These are phyloP conservation scores for Pleurotus sapidus DNA, from an alignment of 768 basidiomycete species.

Conservation along the genomic window DNA sequence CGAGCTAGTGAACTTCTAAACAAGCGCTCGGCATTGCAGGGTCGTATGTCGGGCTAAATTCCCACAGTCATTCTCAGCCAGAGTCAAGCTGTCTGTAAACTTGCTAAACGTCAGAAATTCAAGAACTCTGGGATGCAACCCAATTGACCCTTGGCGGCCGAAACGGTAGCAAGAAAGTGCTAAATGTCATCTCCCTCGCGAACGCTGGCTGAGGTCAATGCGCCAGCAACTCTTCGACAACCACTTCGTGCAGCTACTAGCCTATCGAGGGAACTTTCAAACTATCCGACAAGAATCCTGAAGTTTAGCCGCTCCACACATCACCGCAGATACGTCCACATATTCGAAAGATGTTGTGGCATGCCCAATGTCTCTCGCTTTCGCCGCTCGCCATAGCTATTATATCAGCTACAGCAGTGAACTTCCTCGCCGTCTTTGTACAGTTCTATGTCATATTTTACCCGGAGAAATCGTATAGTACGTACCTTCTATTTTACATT, in stretches of 20 bases:
- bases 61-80: background rate
- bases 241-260: background rate
- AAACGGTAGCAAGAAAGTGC: background rate
- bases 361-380: background rate
- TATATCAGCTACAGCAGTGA: background rate
- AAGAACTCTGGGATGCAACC: background rate
- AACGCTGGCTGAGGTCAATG: background rate
- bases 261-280: background rate
- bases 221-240: background rate
- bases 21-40: background rate
- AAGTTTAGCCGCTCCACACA: background rate
- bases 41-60: background rate
- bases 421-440: slow-evolving; percentile 1
- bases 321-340: too few species aligned
- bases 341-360: background rate
- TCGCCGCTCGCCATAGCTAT: background rate
- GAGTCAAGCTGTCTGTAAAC: slow-evolving; percentile 1
- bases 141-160: background rate
- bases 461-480: background rate
- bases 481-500: background rate
- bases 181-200: background rate
- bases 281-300: background rate
- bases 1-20: too few species aligned
- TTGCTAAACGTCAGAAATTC: background rate
- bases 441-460: slow-evolving; percentile 3